These are phyloP conservation scores for Aspergillus glaucus DNA, from an alignment of 2,329 filamentous ascomycete genomes.

Conservation along the genomic window DNA sequence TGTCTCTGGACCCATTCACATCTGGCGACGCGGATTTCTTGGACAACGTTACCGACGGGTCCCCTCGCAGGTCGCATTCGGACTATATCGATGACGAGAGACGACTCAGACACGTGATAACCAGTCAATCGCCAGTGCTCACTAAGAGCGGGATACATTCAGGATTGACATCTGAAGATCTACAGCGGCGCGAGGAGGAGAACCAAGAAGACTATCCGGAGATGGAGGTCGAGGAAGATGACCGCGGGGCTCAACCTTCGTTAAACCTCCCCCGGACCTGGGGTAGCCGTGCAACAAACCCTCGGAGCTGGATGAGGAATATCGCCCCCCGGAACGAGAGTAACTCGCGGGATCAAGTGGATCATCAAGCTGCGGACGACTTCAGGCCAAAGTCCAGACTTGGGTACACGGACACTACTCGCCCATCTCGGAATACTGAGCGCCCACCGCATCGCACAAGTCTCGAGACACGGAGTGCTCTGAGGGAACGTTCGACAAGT, in stretches of 20 bases:
- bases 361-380: constrained; percentile 8
- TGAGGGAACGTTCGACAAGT: constrained; percentile 16
- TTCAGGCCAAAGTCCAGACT: constrained; percentile 17
- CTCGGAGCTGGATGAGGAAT: constrained; percentile 31
- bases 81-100: constrained; percentile 34
- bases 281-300: constrained; percentile 27
- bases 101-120: constrained; percentile 33
- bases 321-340: constrained; percentile 18
- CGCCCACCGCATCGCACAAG: constrained; percentile 23
- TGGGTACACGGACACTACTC: constrained; percentile 22
- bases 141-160: constrained; percentile 29
- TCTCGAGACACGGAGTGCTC: constrained; percentile 14
- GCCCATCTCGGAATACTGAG: constrained; percentile 24
- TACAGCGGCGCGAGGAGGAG: constrained; percentile 30
- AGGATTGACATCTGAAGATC: constrained; percentile 29
- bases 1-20: constrained; percentile 12
- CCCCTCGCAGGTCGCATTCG: constrained; percentile 27
- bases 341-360: constrained; percentile 12
- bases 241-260: constrained; percentile 16
- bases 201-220: constrained; percentile 4
- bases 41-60: constrained; percentile 27
- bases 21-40: constrained; percentile 28
- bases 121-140: constrained; percentile 34
- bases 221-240: constrained; percentile 22
- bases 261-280: constrained; percentile 34